Conservation (phyloP, 192 early-diverging fungal species). For the Gonapodya prolifera region DNA sequence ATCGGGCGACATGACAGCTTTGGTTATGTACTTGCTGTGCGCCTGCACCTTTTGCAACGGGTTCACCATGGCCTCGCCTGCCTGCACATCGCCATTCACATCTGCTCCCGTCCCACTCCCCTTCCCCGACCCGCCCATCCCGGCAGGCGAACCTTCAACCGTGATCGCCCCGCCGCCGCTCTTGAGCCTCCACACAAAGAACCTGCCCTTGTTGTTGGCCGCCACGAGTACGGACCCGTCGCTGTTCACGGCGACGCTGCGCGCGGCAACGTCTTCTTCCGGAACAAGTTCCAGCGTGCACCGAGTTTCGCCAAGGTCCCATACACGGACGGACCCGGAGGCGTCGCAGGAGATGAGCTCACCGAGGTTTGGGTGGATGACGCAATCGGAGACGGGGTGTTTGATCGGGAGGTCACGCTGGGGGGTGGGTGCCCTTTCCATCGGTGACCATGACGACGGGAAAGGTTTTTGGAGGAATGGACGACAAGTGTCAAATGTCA, state of each 20-base stretch:
- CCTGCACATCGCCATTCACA: no score
- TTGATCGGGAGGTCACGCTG: slow-evolving; percentile 46
- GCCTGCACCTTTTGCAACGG: slow-evolving; percentile 56
- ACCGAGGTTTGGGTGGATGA: slow-evolving; percentile 51
- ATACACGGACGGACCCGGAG: slow-evolving; percentile 39
- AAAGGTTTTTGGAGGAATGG: no score
- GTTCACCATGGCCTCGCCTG: no score
- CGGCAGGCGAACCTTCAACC: slow-evolving; percentile 55
- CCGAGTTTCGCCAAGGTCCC: slow-evolving; percentile 43
- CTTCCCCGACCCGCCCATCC: no score
- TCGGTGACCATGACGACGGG: no score
- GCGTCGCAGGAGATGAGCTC: slow-evolving; percentile 47
- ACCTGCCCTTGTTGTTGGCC: slow-evolving; percentile 78
- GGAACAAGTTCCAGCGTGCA: slow-evolving; percentile 49
- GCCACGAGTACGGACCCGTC: slow-evolving; percentile 71
- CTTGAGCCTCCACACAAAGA: slow-evolving; percentile 33
- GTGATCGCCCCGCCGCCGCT: slow-evolving; percentile 28
- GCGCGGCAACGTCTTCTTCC: slow-evolving; percentile 65
- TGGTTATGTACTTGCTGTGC: slow-evolving; percentile 71
- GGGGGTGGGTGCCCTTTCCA: slow-evolving; percentile 31
- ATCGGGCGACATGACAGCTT: slow-evolving; percentile 72
- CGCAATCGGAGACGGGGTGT: slow-evolving; percentile 40
- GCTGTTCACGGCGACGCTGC: slow-evolving; percentile 68
- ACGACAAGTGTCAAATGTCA: no score
- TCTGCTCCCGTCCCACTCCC: no score